A percentile compares a stretch with the other conserved stretches of the same genome.
Conservation (phyloP, 306 rosid species). For the Trichosanthes cucumerina region DNA sequence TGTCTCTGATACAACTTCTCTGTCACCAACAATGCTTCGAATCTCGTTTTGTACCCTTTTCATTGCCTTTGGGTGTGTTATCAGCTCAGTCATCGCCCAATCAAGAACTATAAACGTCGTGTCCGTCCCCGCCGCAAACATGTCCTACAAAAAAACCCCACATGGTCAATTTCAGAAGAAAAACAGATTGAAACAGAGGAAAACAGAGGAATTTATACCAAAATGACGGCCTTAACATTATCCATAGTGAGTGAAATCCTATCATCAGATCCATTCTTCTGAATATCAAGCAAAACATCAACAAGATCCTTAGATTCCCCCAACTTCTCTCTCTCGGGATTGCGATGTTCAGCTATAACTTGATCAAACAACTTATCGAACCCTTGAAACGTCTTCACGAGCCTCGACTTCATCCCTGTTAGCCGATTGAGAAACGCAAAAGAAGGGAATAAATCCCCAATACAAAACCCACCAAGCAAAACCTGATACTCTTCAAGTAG, state of each 20-base stretch:
- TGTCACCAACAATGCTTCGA: slow-evolving; percentile 1
- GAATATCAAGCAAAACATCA: slow-evolving; percentile 26
- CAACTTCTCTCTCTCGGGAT: not conserved
- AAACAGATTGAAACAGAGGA: not conserved
- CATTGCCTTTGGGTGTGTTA: slow-evolving; percentile 13
- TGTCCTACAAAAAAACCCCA: slow-evolving; percentile 5
- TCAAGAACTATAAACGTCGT: slow-evolving; percentile 1
- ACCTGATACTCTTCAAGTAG: slow-evolving; percentile 22
- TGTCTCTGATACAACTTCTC: slow-evolving; percentile 11
- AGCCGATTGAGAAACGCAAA: slow-evolving; percentile 21
- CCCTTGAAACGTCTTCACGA: slow-evolving; percentile 15
- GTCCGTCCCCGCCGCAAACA: slow-evolving; percentile 19
- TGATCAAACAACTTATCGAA: slow-evolving; percentile 24
- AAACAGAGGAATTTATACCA: slow-evolving; percentile 13
- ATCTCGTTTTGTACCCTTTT: slow-evolving; percentile 18
- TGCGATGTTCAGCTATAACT: slow-evolving; percentile 21
- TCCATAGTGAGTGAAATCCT: slow-evolving; percentile 25
- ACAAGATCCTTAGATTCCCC: slow-evolving; percentile 20
- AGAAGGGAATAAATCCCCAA: slow-evolving; percentile 28
- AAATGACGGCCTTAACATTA: slow-evolving; percentile 32
- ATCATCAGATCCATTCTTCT: slow-evolving; percentile 13
- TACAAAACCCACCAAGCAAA: slow-evolving; percentile 27
- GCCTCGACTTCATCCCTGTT: slow-evolving; percentile 17
- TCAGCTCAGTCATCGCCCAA: slow-evolving; percentile 24
- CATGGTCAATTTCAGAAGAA: not conserved